Percentiles rank a stretch among this genome's conserved stretches.
phyloP scores from a whole-genome alignment of 2,329 filamentous ascomycete species.

The Septoria linicola region DNA sequence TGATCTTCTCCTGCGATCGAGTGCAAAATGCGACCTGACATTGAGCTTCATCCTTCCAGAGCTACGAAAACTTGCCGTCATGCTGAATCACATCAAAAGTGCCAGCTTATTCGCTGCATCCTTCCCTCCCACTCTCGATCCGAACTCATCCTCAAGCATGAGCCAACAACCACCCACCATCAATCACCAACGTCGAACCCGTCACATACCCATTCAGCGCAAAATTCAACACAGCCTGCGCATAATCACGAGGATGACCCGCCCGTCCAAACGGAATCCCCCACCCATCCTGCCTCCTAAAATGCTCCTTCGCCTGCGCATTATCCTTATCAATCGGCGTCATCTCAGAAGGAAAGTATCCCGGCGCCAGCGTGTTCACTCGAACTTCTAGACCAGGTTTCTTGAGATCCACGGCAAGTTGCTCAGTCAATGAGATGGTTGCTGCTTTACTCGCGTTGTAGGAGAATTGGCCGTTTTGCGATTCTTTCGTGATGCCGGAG shows the following conservation, averaged over 20 bases:
- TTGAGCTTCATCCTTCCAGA: too few relatives aligned
- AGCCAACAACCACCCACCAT: conserved; percentile 58
- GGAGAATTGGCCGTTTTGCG: conserved; percentile 46
- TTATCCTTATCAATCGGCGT: conserved; percentile 51
- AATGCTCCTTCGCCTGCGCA: conserved; percentile 53
- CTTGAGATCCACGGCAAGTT: conserved; percentile 54
- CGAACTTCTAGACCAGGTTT: conserved; percentile 52
- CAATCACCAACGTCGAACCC: conserved; percentile 61
- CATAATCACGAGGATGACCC: conserved; percentile 44
- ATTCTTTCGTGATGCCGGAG: conserved; percentile 46
- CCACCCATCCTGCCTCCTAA: conserved; percentile 32
- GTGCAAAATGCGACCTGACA: too few relatives aligned
- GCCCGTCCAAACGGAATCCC: conserved; percentile 42
- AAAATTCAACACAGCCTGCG: conserved; percentile 56
- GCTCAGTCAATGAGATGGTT: conserved; percentile 55
- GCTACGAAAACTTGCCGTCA: too few relatives aligned
- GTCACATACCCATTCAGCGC: conserved; percentile 62
- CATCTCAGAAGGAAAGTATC: conserved; percentile 59
- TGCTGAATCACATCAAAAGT: too few relatives aligned
- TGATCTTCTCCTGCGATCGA: too few relatives aligned
- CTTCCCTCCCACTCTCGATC: too few relatives aligned
- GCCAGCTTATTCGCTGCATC: too few relatives aligned
- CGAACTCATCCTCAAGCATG: conserved; percentile 24
- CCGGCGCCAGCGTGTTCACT: conserved; percentile 58
- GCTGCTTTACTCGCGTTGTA: conserved; percentile 54